Evolutionary conservation across 192 early-diverging fungal species (phyloP).

Genomic region (Mortierella claussenii): DNA sequence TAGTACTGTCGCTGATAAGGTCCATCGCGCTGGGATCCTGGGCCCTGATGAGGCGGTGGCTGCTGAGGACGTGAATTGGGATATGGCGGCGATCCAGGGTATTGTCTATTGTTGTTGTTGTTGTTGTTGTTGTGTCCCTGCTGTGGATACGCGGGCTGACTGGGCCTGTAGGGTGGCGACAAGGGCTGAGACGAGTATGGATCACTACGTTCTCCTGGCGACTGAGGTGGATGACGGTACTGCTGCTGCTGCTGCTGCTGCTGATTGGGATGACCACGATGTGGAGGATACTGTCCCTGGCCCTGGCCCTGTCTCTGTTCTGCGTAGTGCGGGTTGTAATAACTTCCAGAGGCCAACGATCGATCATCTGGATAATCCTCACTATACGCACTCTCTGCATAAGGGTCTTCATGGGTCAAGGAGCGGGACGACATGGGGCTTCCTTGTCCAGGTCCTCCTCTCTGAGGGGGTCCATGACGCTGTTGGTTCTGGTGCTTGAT

Average conservation of each 20-base stretch:
- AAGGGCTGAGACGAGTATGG: slow-evolving; percentile 15
- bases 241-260: slow-evolving; percentile 6
- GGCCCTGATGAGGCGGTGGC: slow-evolving; percentile 2
- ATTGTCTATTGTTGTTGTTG: not conserved
- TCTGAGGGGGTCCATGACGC: slow-evolving; percentile 7
- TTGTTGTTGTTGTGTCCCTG: not conserved
- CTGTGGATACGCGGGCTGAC: not conserved
- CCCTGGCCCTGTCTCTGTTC: not conserved
- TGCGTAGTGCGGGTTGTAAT: slow-evolving; percentile 2
- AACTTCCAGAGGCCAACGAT: slow-evolving; percentile 13
- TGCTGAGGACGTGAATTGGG: slow-evolving; percentile 17
- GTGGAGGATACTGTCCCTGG: not conserved
- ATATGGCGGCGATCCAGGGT: slow-evolving; percentile 16
- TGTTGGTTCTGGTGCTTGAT: slow-evolving; percentile 6
- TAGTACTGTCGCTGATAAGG: slow-evolving; percentile 15
- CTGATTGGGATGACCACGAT: not conserved
- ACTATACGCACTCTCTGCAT: slow-evolving; percentile 43
- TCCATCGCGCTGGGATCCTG: slow-evolving; percentile 15
- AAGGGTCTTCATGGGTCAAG: slow-evolving; percentile 11
- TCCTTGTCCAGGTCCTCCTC: not conserved
- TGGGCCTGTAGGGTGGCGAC: slow-evolving; percentile 8
- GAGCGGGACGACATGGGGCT: slow-evolving; percentile 9
- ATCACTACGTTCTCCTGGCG: slow-evolving; percentile 1
- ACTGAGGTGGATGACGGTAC: not conserved
- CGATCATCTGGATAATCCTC: slow-evolving; percentile 30